Conservation (phyloP, 73 alveolate genomes). For the Durusdinium trenchii region DNA sequence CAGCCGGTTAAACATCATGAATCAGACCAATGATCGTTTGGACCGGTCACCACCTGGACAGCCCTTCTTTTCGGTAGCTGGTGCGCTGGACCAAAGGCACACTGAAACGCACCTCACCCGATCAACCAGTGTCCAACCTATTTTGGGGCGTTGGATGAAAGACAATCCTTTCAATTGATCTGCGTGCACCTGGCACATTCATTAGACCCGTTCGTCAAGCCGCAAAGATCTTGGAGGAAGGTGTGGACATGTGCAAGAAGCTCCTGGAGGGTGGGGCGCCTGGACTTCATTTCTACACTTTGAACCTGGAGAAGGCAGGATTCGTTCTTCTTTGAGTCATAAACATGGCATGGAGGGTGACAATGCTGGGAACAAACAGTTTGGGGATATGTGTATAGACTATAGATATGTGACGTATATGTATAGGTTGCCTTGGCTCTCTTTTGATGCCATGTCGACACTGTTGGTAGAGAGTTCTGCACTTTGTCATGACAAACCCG, state of each 20-base stretch:
- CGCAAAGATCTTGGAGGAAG: neutral
- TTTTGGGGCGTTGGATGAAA: neutral
- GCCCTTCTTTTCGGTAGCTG: too few species aligned
- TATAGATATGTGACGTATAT: too few species aligned
- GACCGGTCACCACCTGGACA: too few species aligned
- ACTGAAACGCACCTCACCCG: neutral
- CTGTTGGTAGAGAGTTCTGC: neutral
- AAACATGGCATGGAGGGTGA: too few species aligned
- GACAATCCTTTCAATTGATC: neutral
- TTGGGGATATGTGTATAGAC: too few species aligned
- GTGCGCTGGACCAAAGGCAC: neutral
- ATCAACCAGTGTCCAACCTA: neutral
- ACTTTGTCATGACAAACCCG: neutral
- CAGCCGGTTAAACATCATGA: too few species aligned
- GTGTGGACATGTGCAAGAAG: constrained; percentile 85
- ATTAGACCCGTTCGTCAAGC: neutral
- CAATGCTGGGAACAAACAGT: too few species aligned
- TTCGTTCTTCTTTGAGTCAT: too few species aligned
- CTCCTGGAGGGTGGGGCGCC: constrained; percentile 97
- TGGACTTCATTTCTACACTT: constrained; percentile 98
- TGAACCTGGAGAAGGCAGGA: constrained; percentile 97
- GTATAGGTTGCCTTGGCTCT: neutral
- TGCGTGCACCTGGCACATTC: neutral
- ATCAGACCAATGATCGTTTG: too few species aligned
- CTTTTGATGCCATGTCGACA: neutral